phyloP scores from a whole-genome alignment of 768 basidiomycete species.

The Dioszegia hungarica region DNA sequence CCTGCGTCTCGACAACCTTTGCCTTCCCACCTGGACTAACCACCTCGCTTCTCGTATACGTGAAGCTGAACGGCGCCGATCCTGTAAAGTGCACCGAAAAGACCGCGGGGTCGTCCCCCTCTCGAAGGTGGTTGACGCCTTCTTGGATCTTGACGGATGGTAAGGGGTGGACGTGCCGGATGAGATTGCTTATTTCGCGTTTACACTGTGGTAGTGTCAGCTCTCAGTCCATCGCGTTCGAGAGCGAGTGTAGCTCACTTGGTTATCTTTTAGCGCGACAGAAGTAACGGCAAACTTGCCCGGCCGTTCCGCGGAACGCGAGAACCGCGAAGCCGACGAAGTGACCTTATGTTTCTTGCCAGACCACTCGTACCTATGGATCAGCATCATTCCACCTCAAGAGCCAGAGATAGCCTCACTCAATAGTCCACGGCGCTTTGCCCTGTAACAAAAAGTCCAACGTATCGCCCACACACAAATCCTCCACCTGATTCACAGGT shows the following conservation, averaged over 20 bases:
- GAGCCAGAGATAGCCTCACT: slow-evolving; percentile 42
- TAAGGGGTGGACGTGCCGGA: slow-evolving; percentile 69
- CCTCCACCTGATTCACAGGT: slow-evolving; percentile 68
- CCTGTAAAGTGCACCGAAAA: slow-evolving; percentile 86
- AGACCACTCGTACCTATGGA: slow-evolving; percentile 69
- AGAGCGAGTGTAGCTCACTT: slow-evolving; percentile 53
- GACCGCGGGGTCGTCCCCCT: slow-evolving; percentile 85
- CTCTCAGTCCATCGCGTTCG: background rate
- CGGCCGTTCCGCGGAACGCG: slow-evolving; percentile 71
- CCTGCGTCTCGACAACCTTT: slow-evolving; percentile 46
- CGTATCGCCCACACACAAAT: slow-evolving; percentile 85
- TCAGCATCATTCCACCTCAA: background rate
- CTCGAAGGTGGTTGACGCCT: slow-evolving; percentile 84
- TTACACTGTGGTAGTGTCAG: slow-evolving; percentile 50
- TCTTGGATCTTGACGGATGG: slow-evolving; percentile 86
- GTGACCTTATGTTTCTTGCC: slow-evolving; percentile 68
- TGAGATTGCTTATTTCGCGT: slow-evolving; percentile 69
- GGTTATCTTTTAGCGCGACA: slow-evolving; percentile 83
- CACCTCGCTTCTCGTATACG: slow-evolving; percentile 40
- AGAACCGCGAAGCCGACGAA: slow-evolving; percentile 74
- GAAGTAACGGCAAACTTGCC: slow-evolving; percentile 82
- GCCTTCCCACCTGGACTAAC: slow-evolving; percentile 19
- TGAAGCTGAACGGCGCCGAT: slow-evolving; percentile 89
- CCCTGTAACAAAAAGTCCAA: slow-evolving; percentile 92
- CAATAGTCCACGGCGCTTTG: slow-evolving; percentile 84